A percentile compares a stretch with the other conserved stretches of the same genome.
phyloP scores from a whole-genome alignment of 2,329 filamentous ascomycete species.

The Sarocladiaceae sp. region DNA sequence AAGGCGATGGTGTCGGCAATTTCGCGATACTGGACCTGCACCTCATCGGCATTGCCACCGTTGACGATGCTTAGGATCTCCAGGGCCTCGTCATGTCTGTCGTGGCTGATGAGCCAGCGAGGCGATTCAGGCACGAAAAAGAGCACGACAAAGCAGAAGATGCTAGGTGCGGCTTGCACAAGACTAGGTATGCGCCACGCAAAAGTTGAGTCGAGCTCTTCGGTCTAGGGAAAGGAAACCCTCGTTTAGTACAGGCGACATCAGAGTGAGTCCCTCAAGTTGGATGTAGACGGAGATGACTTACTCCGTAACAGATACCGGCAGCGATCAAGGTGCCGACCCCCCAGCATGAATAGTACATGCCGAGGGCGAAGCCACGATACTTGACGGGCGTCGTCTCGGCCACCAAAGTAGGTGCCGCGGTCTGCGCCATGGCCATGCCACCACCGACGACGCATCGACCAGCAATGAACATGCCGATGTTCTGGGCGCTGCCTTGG shows the following conservation, averaged over 20 bases:
- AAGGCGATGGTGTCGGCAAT: conserved; percentile 9
- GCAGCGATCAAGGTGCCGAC: conserved; percentile 15
- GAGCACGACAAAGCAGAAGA: conserved; percentile 15
- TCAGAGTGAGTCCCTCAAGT: too few species aligned
- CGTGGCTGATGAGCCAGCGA: conserved; percentile 20
- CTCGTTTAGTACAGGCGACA: too few species aligned
- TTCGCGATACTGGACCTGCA: conserved; percentile 10
- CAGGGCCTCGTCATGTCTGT: conserved; percentile 14
- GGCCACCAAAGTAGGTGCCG: conserved; percentile 37
- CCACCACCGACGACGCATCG: conserved; percentile 41
- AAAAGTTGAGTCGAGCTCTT: too few species aligned
- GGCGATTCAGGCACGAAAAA: conserved; percentile 22
- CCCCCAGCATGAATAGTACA: conserved; percentile 20
- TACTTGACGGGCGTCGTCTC: conserved; percentile 34
- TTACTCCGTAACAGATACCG: conserved; percentile 18
- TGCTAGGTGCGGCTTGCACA: conserved; percentile 15
- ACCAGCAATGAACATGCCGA: conserved; percentile 37
- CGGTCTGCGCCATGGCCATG: conserved; percentile 32
- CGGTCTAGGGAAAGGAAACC: too few species aligned
- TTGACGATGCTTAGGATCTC: conserved; percentile 10
- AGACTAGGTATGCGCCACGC: conserved; percentile 24
- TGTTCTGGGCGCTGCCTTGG: conserved; percentile 33
- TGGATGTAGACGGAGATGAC: conserved; percentile 15
- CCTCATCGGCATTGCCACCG: neutral
- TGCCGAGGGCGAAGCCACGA: conserved; percentile 11